phyloP scores from a whole-genome alignment of 2,329 filamentous ascomycete genomes.

The Trichoderma afroharzianum region DNA sequence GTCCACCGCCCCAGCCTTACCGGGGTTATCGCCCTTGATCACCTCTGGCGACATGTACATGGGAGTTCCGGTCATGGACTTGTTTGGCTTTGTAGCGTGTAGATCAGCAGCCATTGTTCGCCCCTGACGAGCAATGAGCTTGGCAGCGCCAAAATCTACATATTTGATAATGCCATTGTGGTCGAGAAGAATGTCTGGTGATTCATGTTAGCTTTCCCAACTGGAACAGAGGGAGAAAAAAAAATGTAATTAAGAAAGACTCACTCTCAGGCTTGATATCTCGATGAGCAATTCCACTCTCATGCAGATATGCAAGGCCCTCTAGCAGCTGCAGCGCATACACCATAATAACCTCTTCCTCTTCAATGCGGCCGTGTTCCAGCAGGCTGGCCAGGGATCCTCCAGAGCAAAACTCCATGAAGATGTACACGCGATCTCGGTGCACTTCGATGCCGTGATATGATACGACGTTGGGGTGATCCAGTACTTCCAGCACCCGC shows the following conservation, averaged over 20 bases:
- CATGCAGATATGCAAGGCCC: slow-evolving; percentile 88
- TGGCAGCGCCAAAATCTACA: slow-evolving; percentile 96
- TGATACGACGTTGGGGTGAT: slow-evolving; percentile 96
- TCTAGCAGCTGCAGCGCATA: slow-evolving; percentile 93
- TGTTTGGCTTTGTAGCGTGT: slow-evolving; percentile 63
- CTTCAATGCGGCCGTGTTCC: slow-evolving; percentile 95
- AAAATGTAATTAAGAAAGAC: too few relatives aligned
- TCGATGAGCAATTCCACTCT: slow-evolving; percentile 86
- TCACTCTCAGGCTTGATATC: slow-evolving; percentile 97
- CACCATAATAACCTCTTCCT: slow-evolving; percentile 96
- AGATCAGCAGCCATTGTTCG: slow-evolving; percentile 70
- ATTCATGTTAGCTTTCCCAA: slow-evolving; percentile 19
- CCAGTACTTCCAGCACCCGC: slow-evolving; percentile 89
- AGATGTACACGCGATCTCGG: slow-evolving; percentile 98
- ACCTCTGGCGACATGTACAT: slow-evolving; percentile 99
- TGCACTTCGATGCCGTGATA: slow-evolving; percentile 99
- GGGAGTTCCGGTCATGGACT: slow-evolving; percentile 94
- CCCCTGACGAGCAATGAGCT: slow-evolving; percentile 91
- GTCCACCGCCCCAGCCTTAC: slow-evolving; percentile 82
- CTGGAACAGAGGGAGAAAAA: too few relatives aligned
- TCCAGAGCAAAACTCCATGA: slow-evolving; percentile 98
- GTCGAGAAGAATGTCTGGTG: slow-evolving; percentile 82
- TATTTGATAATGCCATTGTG: slow-evolving; percentile 99
- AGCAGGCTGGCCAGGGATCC: slow-evolving; percentile 85
- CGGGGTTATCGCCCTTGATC: slow-evolving; percentile 81